A percentile compares a stretch with the other conserved stretches of the same genome.
phyloP scores from a whole-genome alignment of 2,329 filamentous ascomycete genomes.

The Aspergillus carbonarius region DNA sequence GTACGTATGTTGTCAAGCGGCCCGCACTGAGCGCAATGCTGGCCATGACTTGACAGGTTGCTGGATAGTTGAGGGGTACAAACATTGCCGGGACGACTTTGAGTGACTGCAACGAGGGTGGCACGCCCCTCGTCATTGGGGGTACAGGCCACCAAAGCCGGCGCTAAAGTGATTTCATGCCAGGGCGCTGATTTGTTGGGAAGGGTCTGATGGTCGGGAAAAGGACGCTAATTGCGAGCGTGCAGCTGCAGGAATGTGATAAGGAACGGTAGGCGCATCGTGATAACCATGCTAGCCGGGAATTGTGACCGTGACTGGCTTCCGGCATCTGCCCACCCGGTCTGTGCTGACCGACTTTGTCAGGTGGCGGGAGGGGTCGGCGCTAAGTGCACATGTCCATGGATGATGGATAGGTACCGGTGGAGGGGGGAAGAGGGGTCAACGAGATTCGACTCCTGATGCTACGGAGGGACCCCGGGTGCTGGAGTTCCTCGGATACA shows the following conservation, averaged over 20 bases:
- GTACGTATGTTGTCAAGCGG: neutral
- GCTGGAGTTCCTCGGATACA: neutral
- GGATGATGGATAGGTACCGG: too few relatives aligned
- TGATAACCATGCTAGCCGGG: slow-evolving; percentile 6
- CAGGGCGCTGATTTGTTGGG: neutral
- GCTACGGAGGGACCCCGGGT: neutral
- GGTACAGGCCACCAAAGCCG: neutral
- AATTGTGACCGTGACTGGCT: neutral
- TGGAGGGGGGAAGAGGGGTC: neutral
- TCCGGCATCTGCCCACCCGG: slow-evolving; percentile 1
- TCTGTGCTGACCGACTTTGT: slow-evolving; percentile 1
- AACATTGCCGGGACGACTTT: neutral
- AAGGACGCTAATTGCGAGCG: slow-evolving; percentile 8
- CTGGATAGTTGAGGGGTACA: neutral
- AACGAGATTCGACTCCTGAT: neutral
- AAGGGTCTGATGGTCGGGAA: neutral
- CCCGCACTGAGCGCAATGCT: neutral
- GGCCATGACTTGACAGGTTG: neutral
- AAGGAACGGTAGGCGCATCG: slow-evolving; percentile 12
- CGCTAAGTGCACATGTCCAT: neutral
- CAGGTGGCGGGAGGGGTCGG: neutral
- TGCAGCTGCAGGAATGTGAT: slow-evolving; percentile 21
- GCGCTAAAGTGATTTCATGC: slow-evolving; percentile 2
- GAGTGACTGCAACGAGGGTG: neutral
- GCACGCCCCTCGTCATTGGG: neutral